These are phyloP conservation scores for Arachnopeziza araneosa DNA, from an alignment of 2,329 filamentous ascomycete genomes.

Conservation along the genomic window DNA sequence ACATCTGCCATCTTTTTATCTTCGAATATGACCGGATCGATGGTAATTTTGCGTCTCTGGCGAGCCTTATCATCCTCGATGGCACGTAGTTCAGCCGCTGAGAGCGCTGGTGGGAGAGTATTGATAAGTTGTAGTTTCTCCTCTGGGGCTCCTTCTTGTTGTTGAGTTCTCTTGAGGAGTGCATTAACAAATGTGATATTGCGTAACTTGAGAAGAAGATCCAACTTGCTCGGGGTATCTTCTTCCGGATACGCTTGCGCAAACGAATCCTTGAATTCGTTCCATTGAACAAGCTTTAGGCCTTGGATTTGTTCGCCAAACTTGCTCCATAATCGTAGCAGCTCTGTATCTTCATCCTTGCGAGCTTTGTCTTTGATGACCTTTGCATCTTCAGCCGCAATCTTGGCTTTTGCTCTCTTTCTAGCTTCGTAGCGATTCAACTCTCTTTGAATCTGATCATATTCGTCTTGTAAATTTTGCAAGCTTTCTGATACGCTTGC, in stretches of 20 bases:
- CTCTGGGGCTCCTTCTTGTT: conserved; percentile 2
- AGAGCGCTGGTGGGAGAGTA: conserved; percentile 12
- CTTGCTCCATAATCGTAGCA: neutral
- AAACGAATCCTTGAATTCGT: neutral
- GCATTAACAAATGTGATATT: neutral
- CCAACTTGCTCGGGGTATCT: neutral
- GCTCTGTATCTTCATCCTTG: conserved; percentile 6
- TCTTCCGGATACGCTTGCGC: neutral
- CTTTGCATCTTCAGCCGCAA: conserved; percentile 10
- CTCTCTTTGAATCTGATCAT: conserved; percentile 21
- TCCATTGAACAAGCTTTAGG: neutral
- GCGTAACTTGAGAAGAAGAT: neutral
- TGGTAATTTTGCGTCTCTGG: conserved; percentile 21
- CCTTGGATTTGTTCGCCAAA: neutral
- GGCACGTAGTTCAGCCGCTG: conserved; percentile 19
- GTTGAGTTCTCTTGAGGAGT: neutral
- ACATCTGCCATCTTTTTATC: conserved; percentile 50
- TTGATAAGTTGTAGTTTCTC: conserved; percentile 1
- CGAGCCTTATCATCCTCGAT: conserved; percentile 21
- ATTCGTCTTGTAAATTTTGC: conserved; percentile 23
- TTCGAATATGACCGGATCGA: conserved; percentile 25
- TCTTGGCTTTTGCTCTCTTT: conserved; percentile 14
- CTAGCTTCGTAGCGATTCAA: conserved; percentile 20
- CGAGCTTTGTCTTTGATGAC: conserved; percentile 9
- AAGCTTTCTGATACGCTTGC: conserved; percentile 16